These are phyloP conservation scores for Microthyrium microscopicum DNA, from an alignment of 2,329 filamentous ascomycete species.

Conservation along the genomic window DNA sequence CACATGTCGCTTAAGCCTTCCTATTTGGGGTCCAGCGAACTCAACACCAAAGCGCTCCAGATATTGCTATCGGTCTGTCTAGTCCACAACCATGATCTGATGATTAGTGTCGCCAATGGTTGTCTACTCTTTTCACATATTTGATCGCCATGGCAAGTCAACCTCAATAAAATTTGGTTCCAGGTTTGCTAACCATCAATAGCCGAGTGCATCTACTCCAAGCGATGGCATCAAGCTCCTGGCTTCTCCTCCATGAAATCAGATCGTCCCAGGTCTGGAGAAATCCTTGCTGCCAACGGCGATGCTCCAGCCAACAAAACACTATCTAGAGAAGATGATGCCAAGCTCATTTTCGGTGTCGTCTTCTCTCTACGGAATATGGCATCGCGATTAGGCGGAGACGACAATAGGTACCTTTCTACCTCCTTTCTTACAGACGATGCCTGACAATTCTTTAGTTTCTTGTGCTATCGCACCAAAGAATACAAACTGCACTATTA, in stretches of 20 bases:
- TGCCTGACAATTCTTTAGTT: constrained; percentile 33
- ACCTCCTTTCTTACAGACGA: neutral
- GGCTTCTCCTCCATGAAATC: constrained; percentile 28
- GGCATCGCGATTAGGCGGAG: constrained; percentile 83
- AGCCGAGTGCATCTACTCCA: constrained; percentile 97
- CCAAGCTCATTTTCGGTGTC: constrained; percentile 93
- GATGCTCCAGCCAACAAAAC: constrained; percentile 18
- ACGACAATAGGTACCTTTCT: constrained; percentile 53
- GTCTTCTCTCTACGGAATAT: constrained; percentile 95
- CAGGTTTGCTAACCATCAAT: constrained; percentile 10
- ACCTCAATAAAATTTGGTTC: constrained; percentile 1
- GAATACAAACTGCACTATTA: constrained; percentile 99
- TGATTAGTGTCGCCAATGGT: too few relatives aligned
- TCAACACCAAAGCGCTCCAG: neutral
- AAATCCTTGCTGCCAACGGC: constrained; percentile 29
- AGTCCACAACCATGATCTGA: neutral
- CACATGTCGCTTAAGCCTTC: too few relatives aligned
- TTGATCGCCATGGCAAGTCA: constrained; percentile 81
- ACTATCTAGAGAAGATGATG: constrained; percentile 57
- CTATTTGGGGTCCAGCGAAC: too few relatives aligned
- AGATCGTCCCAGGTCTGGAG: constrained; percentile 31
- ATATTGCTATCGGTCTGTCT: neutral
- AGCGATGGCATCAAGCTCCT: constrained; percentile 56
- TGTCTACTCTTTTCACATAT: constrained; percentile 97
- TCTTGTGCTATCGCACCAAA: constrained; percentile 81